Evolutionary conservation across 2,329 filamentous ascomycete genomes (phyloP).

Genomic region (Septoria linicola): DNA sequence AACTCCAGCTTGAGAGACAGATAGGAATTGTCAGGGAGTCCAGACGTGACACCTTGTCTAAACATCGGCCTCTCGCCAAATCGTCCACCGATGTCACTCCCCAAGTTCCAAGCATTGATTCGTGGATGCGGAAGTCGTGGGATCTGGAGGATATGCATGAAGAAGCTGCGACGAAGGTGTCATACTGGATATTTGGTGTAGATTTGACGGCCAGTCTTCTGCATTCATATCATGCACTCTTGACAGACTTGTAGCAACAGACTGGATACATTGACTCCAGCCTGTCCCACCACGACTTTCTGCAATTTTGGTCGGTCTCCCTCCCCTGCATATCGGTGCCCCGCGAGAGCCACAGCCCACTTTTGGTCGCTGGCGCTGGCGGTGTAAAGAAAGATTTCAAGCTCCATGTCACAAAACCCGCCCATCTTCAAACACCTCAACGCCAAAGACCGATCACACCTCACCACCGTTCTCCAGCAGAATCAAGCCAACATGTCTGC

Average conservation of each 20-base stretch:
- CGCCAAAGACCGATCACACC: slow-evolving; percentile 48
- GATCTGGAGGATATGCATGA: too few relatives aligned
- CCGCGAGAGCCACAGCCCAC: slow-evolving; percentile 6
- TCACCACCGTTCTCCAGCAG: slow-evolving; percentile 40
- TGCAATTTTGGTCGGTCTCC: not conserved
- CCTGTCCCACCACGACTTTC: not conserved
- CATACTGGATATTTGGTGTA: too few relatives aligned
- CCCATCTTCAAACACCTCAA: slow-evolving; percentile 50
- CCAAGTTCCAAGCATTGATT: not conserved
- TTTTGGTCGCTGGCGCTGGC: slow-evolving; percentile 1
- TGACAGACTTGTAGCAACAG: too few relatives aligned
- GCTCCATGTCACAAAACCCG: slow-evolving; percentile 8
- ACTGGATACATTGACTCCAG: too few relatives aligned
- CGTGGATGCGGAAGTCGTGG: slow-evolving; percentile 2
- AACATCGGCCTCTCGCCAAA: not conserved
- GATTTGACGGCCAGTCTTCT: too few relatives aligned
- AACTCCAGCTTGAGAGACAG: slow-evolving; percentile 5
- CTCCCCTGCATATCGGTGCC: slow-evolving; percentile 10
- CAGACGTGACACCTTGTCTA: not conserved
- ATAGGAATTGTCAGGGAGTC: too few relatives aligned
- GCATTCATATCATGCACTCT: too few relatives aligned
- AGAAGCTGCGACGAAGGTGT: too few relatives aligned
- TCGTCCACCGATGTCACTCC: not conserved
- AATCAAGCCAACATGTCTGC: slow-evolving; percentile 53
- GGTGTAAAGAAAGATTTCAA: slow-evolving; percentile 14